Evolutionary conservation across 495 filamentous ascomycete species (phyloP), one percentile per base, ranked within the genome.

Genomic region (Parathielavia appendiculata): DNA sequence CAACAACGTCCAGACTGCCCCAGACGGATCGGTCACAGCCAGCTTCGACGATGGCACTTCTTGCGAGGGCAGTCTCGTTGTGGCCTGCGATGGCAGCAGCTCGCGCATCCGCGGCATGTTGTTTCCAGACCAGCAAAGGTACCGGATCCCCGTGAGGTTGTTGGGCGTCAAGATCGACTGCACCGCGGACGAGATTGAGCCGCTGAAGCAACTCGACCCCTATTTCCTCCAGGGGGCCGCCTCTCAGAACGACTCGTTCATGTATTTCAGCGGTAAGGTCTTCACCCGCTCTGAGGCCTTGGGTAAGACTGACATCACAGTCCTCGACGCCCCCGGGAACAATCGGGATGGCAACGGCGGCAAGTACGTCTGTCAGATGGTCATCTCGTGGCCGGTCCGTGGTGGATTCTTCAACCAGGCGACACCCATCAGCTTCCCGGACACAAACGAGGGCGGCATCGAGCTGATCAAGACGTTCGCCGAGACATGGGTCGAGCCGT

Each of bases 211-310:
- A 49, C 75, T 85, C 17, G 83, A 86, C 51, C 82, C 83, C 1
- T 79, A 78, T 23, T 80, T 87, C 41, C 81, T 86, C 46, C 82
- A 86, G 49, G 82, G 83, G 1, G 74, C 77, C 5, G 76, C 85
- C 51, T 82, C 84, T 0, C 68, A 73, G 13, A 79, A 83, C 12
- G 71, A 80, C 26, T 73, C 78, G 5, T 86, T 79, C 64, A 58
- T 63, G 20, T 73, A 68, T 49, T 62, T 69, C 17, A 72, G 69
- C 39, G 57, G 71, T 73, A 23, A 59, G 67, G 65, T 10, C 16
- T 32, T 39, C 10, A 26, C 14, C 34, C 0, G 32, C 5, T n/a
- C n/a, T 20, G 0, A 5, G 12, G 12, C 19, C 26, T 36, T 0
- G 14, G 14, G 17, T 16, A 10, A 39, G 54, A 39, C 45, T 59